Conservation (phyloP, 441 rosid species). For the Iberis amara region DNA sequence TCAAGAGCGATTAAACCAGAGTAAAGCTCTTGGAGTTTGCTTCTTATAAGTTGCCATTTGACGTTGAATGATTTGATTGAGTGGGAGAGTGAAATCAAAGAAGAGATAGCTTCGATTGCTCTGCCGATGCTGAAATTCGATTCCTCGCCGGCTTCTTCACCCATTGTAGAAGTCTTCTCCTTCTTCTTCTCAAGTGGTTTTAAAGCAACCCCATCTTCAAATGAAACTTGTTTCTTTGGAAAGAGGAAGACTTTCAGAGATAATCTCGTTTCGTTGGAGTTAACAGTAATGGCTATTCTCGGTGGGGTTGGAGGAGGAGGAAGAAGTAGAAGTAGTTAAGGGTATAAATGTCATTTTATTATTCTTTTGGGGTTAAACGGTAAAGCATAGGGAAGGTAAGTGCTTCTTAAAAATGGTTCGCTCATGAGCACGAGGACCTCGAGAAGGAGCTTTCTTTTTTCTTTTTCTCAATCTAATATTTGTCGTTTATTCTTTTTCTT, state of each 20-base stretch:
- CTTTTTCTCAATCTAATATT: no score
- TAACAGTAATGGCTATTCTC: no score
- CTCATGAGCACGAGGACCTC: conserved; percentile 27
- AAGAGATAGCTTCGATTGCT: conserved; percentile 54
- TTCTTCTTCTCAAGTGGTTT: no score
- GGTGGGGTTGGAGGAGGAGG: conserved; percentile 29
- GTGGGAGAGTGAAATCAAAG: conserved; percentile 67
- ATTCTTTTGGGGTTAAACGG: not conserved
- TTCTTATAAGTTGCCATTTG: conserved; percentile 76
- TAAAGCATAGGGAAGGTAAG: conserved; percentile 25
- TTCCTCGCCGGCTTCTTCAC: conserved; percentile 32
- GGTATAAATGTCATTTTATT: conserved; percentile 18
- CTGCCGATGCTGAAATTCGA: conserved; percentile 33
- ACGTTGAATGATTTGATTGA: conserved; percentile 61
- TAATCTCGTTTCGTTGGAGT: no score
- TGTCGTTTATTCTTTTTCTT: no score
- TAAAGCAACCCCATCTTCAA: no score
- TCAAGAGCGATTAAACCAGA: conserved; percentile 51
- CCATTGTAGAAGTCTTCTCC: no score
- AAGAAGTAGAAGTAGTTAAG: conserved; percentile 26
- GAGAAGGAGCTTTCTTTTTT: conserved; percentile 14
- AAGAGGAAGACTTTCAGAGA: no score
- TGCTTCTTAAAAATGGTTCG: conserved; percentile 25
- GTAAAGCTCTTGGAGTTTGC: conserved; percentile 68
- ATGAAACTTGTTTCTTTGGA: no score